Evolutionary conservation across 176 grass and related monocot species (phyloP).

Genomic region (Aegilops longissima): DNA sequence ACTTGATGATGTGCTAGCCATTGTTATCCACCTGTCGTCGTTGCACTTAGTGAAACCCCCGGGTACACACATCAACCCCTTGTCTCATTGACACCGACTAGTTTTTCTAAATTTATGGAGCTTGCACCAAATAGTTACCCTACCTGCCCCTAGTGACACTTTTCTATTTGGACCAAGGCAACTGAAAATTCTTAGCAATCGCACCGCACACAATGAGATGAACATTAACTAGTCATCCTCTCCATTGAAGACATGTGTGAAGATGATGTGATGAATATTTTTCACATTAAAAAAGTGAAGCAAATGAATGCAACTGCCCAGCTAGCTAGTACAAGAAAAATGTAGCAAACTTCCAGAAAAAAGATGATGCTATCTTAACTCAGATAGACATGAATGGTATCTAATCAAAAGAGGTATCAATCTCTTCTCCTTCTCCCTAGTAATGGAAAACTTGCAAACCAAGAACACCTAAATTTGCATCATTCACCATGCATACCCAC

Average conservation of each 20-base stretch:
- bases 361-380: not conserved
- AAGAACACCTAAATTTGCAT: slow-evolving; percentile 1
- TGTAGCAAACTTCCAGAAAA: not conserved
- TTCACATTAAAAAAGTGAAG: not conserved
- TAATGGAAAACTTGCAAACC: not conserved
- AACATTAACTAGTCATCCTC: not conserved
- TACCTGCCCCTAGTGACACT: not conserved
- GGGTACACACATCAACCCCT: slow-evolving; percentile 9
- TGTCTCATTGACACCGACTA: slow-evolving; percentile 24
- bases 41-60: slow-evolving; percentile 30
- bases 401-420: not conserved
- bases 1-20: slow-evolving; percentile 15
- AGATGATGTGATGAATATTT: no score
- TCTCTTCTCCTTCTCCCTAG: not conserved
- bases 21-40: slow-evolving; percentile 27
- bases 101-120: slow-evolving; percentile 24
- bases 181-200: not conserved
- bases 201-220: not conserved
- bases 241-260: not conserved
- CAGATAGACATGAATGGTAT: not conserved
- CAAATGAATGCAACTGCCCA: not conserved
- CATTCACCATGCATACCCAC: not conserved
- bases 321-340: not conserved
- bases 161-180: not conserved
- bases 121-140: not conserved